phyloP scores from a whole-genome alignment of 306 rosid genomes.

The Sphenostylis stenocarpa region DNA sequence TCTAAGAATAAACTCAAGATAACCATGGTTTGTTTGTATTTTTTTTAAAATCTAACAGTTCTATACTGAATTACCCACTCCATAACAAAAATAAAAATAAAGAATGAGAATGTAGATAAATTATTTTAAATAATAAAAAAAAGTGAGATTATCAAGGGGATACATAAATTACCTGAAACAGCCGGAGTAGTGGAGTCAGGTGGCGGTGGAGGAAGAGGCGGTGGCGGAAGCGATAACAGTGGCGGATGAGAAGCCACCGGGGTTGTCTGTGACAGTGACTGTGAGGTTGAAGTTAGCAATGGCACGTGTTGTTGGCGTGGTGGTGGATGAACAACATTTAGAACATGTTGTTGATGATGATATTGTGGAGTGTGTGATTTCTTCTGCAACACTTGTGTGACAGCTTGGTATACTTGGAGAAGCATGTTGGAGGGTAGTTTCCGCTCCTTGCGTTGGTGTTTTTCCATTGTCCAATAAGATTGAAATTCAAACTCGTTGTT shows the following conservation, averaged over 20 bases:
- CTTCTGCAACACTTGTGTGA: slow-evolving; percentile 41
- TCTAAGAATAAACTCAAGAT: too few relatives aligned
- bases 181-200: not conserved
- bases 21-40: too few relatives aligned
- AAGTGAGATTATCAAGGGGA: too few relatives aligned
- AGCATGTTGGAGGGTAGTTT: slow-evolving; percentile 50
- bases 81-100: not conserved
- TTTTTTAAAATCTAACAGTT: too few relatives aligned
- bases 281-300: not conserved
- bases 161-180: slow-evolving; percentile 32
- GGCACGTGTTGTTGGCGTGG: not conserved
- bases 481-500: not conserved
- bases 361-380: not conserved
- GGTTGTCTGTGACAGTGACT: not conserved
- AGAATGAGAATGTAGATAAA: not conserved
- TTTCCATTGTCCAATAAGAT: slow-evolving; percentile 48
- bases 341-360: not conserved
- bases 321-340: not conserved
- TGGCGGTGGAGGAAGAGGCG: not conserved
- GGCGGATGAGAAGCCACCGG: not conserved
- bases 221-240: not conserved
- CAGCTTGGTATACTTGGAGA: slow-evolving; percentile 38
- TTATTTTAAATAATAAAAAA: too few relatives aligned
- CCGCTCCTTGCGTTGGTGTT: slow-evolving; percentile 37
- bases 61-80: too few relatives aligned